Base-by-base conservation (phyloP, 306 rosid genomes). In the Quercus engelmannii region DNA sequence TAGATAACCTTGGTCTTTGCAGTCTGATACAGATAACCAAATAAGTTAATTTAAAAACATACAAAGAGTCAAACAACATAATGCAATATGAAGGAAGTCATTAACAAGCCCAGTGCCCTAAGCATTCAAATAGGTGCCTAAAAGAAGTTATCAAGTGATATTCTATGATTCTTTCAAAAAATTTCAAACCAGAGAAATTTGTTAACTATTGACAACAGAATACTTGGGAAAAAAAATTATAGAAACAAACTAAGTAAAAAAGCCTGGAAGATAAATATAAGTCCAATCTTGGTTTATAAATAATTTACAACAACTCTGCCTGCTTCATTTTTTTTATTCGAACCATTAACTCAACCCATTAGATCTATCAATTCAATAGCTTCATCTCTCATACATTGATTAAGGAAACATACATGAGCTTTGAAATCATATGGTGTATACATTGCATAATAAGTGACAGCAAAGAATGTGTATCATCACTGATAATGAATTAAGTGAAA, bases 1-100 rank as follows among this genome's bases (percentile, higher is more conserved):
- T 93, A 84, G 78, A 95, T 95, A 74, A 93, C 98, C 86, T 87
- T 93, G 55, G 99, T 95, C 90, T 93, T 95, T 33, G 96, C 94
- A 25, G 90, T 87, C 99, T 95, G 96, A 51, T 70, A 79, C 86
- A 84, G 64, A 88, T 58, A 18, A 84, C 58, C 5, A 41, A 71
- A 82, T 11, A 35, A 88, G 72, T 70, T 61, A 76, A 12, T 65
- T 77, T 76, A 69, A 63, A 33, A 74, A 31, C 14, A 11, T 67
- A 67, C 38, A 1, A 1, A 12, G 52, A 33, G 43, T 11, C 5
- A 35, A 67, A 67, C 23, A 38, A 55, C 18, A 30, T 46, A 38
- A 63, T 13, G 18, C 31, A 19, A 25, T 6, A 58, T 77, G 5
- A 3, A 52, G 61, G 5, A 3, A 52, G 62, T 51, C 41, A 76